These are phyloP conservation scores for Sanghuangporus weigelae DNA, from an alignment of 1,284 basidiomycete genomes.

Conservation along the genomic window DNA sequence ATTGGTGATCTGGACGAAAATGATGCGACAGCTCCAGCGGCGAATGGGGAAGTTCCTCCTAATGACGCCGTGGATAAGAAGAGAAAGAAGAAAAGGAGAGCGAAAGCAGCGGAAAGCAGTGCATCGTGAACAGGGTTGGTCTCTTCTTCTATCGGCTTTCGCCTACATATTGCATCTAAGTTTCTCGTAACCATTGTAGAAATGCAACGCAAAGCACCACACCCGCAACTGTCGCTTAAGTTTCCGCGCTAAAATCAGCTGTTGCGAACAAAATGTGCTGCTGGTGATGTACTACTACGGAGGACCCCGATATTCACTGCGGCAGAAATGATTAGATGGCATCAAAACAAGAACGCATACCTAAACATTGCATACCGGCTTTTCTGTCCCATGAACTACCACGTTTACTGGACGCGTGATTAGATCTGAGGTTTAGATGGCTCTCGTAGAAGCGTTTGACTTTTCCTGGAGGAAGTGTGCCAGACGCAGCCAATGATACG, in stretches of 20 bases:
- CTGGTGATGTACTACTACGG: conserved; percentile 10
- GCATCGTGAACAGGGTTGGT: neutral
- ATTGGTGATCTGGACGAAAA: neutral
- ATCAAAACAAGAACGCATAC: neutral
- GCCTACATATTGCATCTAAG: neutral
- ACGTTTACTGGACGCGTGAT: neutral
- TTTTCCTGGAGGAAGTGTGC: conserved; percentile 9
- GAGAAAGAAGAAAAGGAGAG: conserved; percentile 10
- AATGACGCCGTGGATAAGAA: neutral
- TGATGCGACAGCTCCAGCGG: neutral
- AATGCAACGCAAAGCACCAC: no score
- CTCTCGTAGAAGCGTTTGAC: conserved; percentile 8
- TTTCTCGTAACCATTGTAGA: neutral
- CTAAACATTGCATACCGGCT: conserved; percentile 3
- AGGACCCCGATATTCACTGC: conserved; percentile 14
- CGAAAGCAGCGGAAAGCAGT: neutral
- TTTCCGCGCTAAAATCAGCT: neutral
- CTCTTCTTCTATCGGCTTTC: neutral
- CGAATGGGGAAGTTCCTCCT: neutral
- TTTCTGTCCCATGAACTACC: conserved; percentile 11
- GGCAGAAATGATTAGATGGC: neutral
- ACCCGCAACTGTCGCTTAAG: no score
- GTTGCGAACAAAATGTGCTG: conserved; percentile 8
- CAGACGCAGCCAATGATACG: neutral
- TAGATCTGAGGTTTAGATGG: neutral